Conservation (phyloP, 1,139 yeast species). For the Candida labiduridarum region DNA sequence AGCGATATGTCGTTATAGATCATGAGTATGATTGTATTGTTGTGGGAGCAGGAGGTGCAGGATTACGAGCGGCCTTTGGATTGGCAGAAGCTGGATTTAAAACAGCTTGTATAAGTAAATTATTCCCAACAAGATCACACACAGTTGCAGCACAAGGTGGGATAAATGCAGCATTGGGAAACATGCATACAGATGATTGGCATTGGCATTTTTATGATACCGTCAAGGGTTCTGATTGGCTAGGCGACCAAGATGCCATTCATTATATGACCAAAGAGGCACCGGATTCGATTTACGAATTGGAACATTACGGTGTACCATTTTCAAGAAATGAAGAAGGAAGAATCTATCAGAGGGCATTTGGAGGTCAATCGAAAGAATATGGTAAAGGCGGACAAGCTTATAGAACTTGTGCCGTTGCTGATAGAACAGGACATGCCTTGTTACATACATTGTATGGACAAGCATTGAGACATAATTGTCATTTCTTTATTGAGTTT, state of each 20-base stretch:
- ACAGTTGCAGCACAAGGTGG: conserved; percentile 99
- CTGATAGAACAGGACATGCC: conserved; percentile 99
- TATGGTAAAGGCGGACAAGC: conserved; percentile 99
- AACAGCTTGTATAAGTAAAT: conserved; percentile 95
- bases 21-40: conserved; percentile 98
- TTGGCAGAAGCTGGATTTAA: conserved; percentile 95
- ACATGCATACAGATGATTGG: conserved; percentile 98
- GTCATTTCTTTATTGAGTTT: conserved; percentile 96
- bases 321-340: conserved; percentile 97
- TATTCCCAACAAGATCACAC: conserved; percentile 97
- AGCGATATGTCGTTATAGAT: conserved; percentile 87
- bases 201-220: conserved; percentile 99
- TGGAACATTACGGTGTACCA: conserved; percentile 98
- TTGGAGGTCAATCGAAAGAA: conserved; percentile 96
- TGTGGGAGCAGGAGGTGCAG: conserved; percentile 99
- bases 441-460: conserved; percentile 94
- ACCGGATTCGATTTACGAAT: conserved; percentile 90
- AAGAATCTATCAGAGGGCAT: conserved; percentile 96
- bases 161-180: conserved; percentile 95
- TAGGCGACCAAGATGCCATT: conserved; percentile 98
- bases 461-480: conserved; percentile 93
- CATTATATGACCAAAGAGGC: conserved; percentile 99
- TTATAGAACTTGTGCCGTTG: conserved; percentile 98
- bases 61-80: conserved; percentile 96
- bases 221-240: conserved; percentile 99